A percentile compares a stretch with the other conserved stretches of the same genome.
These are phyloP conservation scores for Meredithiella fracta DNA, from an alignment of 2,329 filamentous ascomycete genomes.

Conservation along the genomic window DNA sequence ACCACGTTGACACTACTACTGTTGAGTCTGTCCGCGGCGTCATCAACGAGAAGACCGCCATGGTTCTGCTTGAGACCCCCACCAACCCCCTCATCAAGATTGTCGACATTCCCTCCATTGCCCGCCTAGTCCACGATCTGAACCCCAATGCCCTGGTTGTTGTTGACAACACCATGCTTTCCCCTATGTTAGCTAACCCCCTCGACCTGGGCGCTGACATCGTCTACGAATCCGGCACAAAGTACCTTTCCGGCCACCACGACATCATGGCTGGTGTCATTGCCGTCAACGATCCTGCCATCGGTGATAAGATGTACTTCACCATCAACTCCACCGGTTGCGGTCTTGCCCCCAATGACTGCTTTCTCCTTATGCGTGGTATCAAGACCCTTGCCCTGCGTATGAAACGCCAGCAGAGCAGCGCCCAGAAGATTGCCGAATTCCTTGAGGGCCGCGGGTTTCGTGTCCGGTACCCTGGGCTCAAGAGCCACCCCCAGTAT, in stretches of 20 bases:
- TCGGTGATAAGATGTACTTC: constrained; percentile 87
- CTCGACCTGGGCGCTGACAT: constrained; percentile 89
- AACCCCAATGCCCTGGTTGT: constrained; percentile 70
- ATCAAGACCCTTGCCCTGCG: constrained; percentile 94
- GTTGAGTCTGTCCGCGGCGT: constrained; percentile 52
- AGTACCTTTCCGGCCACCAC: constrained; percentile 94
- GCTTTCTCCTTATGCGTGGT: constrained; percentile 85
- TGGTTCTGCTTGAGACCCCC: constrained; percentile 91
- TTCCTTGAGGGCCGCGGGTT: constrained; percentile 88
- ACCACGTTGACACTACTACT: constrained; percentile 87
- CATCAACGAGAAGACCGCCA: constrained; percentile 66
- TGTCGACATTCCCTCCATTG: constrained; percentile 73
- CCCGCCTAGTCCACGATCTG: constrained; percentile 55
- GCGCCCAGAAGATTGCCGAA: constrained; percentile 76
- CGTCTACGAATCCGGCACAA: constrained; percentile 93
- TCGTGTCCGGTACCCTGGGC: constrained; percentile 82
- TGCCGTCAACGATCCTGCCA: constrained; percentile 63
- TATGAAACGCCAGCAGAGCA: constrained; percentile 96
- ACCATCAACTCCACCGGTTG: constrained; percentile 95
- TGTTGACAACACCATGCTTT: constrained; percentile 98
- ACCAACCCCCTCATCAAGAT: constrained; percentile 98
- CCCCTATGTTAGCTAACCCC: constrained; percentile 82
- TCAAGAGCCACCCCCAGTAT: constrained; percentile 92
- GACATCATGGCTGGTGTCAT: constrained; percentile 98
- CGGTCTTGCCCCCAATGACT: constrained; percentile 86